Conservation (phyloP, 2,329 filamentous ascomycete species). For the Aspergillus persii region DNA sequence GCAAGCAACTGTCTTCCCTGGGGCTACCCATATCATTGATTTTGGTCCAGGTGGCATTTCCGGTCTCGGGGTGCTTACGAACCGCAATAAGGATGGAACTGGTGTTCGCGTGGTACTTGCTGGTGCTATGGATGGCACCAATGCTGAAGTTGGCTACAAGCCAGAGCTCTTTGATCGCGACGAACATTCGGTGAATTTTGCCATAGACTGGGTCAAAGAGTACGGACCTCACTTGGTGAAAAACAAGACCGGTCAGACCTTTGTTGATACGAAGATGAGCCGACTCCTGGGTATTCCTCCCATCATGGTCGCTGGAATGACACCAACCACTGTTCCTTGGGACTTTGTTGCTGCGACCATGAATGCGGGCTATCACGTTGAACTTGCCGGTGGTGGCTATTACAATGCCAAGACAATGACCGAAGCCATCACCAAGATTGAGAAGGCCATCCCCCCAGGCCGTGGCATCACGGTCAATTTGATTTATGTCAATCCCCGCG, state of each 20-base stretch:
- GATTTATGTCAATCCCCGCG: constrained; percentile 85
- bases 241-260: constrained; percentile 84
- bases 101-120: constrained; percentile 95
- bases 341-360: constrained; percentile 90
- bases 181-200: constrained; percentile 90
- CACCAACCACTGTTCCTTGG: constrained; percentile 81
- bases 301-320: constrained; percentile 90
- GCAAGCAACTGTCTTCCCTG: constrained; percentile 83
- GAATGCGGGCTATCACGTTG: constrained; percentile 93
- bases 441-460: constrained; percentile 77
- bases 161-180: constrained; percentile 96
- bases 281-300: constrained; percentile 78
- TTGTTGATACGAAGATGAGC: constrained; percentile 96
- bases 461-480: constrained; percentile 87
- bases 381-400: constrained; percentile 86
- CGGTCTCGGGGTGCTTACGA: constrained; percentile 90
- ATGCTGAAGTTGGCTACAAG: constrained; percentile 93
- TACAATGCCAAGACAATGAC: constrained; percentile 82
- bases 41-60: constrained; percentile 97
- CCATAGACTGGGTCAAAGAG: constrained; percentile 96
- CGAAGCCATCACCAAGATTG: constrained; percentile 77
- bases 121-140: constrained; percentile 86
- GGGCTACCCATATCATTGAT: constrained; percentile 90
- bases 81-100: constrained; percentile 98
- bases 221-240: constrained; percentile 90